Evolutionary conservation across 2,329 filamentous ascomycete genomes (phyloP), one percentile per base, ranked within the genome.

Genomic region (Huntiella abstrusa): DNA sequence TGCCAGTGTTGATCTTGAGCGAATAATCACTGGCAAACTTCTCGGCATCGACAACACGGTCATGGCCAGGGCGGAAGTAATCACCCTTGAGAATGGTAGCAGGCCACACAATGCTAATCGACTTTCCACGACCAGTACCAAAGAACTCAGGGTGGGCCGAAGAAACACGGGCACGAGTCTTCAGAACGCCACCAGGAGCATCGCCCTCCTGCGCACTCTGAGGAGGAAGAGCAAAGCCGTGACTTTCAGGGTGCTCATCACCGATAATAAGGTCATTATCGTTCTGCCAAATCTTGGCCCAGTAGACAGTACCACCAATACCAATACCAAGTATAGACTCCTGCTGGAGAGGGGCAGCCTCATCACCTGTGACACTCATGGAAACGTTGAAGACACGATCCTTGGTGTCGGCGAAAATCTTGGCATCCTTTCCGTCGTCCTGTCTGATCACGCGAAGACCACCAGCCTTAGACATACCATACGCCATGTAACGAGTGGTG

Each of bases 311-410:
- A 39, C 91, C 92, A 56, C 88, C 93, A 54, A 95, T 80, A 49
- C 88, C 88, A 48, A 91, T 96, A 36, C 83, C 88, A 47, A 98
- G 79, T 46, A 96, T 80, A 41, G 83, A 76, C 60, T 98, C 86
- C 46, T 79, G 75, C 3, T 74, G 68, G 10, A 44, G 28, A 16
- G 42, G n/a, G 8, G 49, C 42, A 32, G 47, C 39, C 33, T 50
- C 46, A 37, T 43, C 43, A n/a, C 45, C 45, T 4, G 75, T 77
- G 16, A 77, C 75, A 46, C 84, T 92, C 53, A 94, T 75, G 54
- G 85, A 75, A 16, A 98, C 80, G 58, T 91, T 95, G 68, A 96
- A 96, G 49, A 96, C 83, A 52, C 91, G 84, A 59, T 98, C 91
- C 58, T 85, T 80, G 46, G 83, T 86, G 55, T 87, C 80, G 45